Percentiles rank a stretch among this genome's conserved stretches.
Evolutionary conservation across 345 rosid species (phyloP).

Genomic region (Ceriops zippeliana): DNA sequence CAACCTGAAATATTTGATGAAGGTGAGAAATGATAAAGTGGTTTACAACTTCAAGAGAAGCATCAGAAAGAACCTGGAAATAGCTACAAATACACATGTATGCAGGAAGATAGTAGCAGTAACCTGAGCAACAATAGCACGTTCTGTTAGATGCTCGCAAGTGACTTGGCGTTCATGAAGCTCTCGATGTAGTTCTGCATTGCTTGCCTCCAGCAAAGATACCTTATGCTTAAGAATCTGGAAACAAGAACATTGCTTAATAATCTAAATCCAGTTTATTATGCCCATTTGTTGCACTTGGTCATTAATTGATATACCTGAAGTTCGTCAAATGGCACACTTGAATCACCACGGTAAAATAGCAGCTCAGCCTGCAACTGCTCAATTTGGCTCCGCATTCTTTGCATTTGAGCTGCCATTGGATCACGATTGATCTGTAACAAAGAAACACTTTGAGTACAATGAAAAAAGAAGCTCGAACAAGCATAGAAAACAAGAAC

Average conservation of each 20-base stretch:
- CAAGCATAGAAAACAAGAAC: neutral
- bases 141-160: slow-evolving; percentile 68
- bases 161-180: slow-evolving; percentile 65
- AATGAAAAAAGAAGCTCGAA: neutral
- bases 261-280: slow-evolving; percentile 10
- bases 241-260: slow-evolving; percentile 15
- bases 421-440: slow-evolving; percentile 88
- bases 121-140: slow-evolving; percentile 90
- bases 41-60: neutral
- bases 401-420: slow-evolving; percentile 68
- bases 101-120: slow-evolving; percentile 32
- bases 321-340: slow-evolving; percentile 72
- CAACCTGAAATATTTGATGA: slow-evolving; percentile 49
- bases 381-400: slow-evolving; percentile 92
- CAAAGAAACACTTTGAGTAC: neutral
- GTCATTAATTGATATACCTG: slow-evolving; percentile 45
- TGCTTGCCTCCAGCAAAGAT: slow-evolving; percentile 82
- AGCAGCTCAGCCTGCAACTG: slow-evolving; percentile 85
- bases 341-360: slow-evolving; percentile 68
- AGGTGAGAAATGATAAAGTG: neutral
- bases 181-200: slow-evolving; percentile 65
- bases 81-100: neutral
- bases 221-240: slow-evolving; percentile 86
- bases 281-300: neutral
- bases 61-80: neutral